These are phyloP conservation scores for Coemansia sp. DNA, from an alignment of 192 early-diverging fungal species.

Conservation along the genomic window DNA sequence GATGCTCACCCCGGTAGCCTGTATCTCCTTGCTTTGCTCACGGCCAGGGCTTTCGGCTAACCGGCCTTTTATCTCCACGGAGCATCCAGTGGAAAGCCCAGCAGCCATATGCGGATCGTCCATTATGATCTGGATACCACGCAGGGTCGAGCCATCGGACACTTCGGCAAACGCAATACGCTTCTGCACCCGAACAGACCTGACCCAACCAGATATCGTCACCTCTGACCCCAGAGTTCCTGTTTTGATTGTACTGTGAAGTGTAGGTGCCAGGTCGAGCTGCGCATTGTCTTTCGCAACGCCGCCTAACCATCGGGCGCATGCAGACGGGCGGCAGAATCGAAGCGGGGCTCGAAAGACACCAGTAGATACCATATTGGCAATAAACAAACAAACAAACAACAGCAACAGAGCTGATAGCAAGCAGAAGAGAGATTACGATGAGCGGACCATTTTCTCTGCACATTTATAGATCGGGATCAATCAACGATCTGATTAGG, in stretches of 20 bases:
- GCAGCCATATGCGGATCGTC: conserved; percentile 35
- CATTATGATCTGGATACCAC: conserved; percentile 69
- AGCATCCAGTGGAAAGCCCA: conserved; percentile 66
- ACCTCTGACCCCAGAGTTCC: conserved; percentile 21
- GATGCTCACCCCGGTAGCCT: conserved; percentile 43
- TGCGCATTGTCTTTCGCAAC: not conserved
- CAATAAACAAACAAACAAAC: not conserved
- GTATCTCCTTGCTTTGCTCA: conserved; percentile 71
- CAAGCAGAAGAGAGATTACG: not conserved
- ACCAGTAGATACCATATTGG: not conserved
- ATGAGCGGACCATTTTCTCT: too few relatives aligned
- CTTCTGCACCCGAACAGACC: conserved; percentile 78
- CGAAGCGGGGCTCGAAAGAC: not conserved
- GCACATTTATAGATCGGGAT: too few relatives aligned
- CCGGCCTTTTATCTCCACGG: conserved; percentile 67
- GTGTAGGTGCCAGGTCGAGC: conserved; percentile 27
- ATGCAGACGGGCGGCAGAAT: not conserved
- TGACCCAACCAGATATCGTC: conserved; percentile 69
- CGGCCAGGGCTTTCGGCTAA: conserved; percentile 66
- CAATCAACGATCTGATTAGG: too few relatives aligned
- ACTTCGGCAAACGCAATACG: conserved; percentile 73
- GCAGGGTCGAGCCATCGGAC: conserved; percentile 70
- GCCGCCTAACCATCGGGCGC: not conserved
- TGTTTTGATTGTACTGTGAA: conserved; percentile 20
- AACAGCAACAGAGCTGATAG: not conserved